phyloP scores from a whole-genome alignment of 2,329 filamentous ascomycete species.

The Trichoderma sp. region DNA sequence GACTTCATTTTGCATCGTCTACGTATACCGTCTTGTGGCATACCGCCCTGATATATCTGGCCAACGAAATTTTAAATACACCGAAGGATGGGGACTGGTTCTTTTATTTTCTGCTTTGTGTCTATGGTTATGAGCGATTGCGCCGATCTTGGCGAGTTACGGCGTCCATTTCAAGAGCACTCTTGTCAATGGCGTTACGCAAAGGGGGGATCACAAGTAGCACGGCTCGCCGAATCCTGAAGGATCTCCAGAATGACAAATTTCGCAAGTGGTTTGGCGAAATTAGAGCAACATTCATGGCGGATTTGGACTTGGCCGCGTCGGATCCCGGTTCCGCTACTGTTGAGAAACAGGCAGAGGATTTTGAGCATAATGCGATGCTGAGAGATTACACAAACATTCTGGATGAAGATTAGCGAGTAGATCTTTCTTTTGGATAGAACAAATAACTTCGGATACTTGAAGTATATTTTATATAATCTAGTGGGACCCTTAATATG shows the following conservation, averaged over 20 bases:
- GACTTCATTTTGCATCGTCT: slow-evolving; percentile 32
- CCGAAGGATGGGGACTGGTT: slow-evolving; percentile 31
- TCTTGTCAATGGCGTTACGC: slow-evolving; percentile 37
- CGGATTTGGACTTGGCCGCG: slow-evolving; percentile 32
- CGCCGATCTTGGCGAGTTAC: slow-evolving; percentile 36
- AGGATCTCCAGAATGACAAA: slow-evolving; percentile 26
- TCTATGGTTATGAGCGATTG: slow-evolving; percentile 39
- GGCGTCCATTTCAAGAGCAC: slow-evolving; percentile 32
- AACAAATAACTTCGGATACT: too few species aligned
- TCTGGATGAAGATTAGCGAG: background rate
- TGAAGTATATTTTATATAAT: too few species aligned
- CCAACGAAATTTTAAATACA: slow-evolving; percentile 36
- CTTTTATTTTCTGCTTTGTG: slow-evolving; percentile 37
- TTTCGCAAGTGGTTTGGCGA: slow-evolving; percentile 21
- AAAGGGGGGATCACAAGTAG: slow-evolving; percentile 31
- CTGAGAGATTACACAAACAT: slow-evolving; percentile 29
- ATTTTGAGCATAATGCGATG: slow-evolving; percentile 31
- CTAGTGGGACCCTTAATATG: too few species aligned
- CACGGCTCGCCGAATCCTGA: slow-evolving; percentile 30
- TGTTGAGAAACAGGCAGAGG: slow-evolving; percentile 31
- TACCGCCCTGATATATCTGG: slow-evolving; percentile 38
- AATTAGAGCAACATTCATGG: slow-evolving; percentile 35
- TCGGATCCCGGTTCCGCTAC: slow-evolving; percentile 31
- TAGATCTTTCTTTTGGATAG: too few species aligned
- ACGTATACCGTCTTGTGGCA: slow-evolving; percentile 41